Evolutionary conservation across 108 stramenopile species (phyloP), one percentile per base, ranked within the genome.

Genomic region (Fragilaria radians): DNA sequence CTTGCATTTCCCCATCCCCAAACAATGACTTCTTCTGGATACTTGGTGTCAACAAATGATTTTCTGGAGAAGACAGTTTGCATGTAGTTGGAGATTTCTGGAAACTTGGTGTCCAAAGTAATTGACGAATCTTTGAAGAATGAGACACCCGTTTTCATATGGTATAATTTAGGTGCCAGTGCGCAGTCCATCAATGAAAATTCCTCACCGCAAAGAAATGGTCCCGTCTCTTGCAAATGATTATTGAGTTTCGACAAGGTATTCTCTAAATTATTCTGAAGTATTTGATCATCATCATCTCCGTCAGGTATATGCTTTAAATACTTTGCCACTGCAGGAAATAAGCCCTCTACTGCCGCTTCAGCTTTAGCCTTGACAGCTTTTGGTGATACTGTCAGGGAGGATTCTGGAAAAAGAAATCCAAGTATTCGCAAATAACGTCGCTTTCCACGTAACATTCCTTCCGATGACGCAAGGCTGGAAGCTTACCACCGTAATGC

Each of bases 381-480:
- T 33, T 46, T 56, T 46, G 24, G 51, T 0, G 23, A 56, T 28
- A 32, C 52, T 53, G 42, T 52, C 54, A 89, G 53, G 18, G 61
- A 24, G 83, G 82, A 7, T 85, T 74, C 26, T 67, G 57, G 67
- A 92, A 92, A 64, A 88, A 92, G 61, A 83, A 92, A 52, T 88
- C 87, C 30, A 92, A 66, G 65, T 92, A 92, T 32, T 88, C 81
- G 2, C 59, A 79, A 77, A 88, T 86, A 23, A 88, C 81, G 3
- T 77, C 79, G 23, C 79, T 81, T 70, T 92, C 91, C 1, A 79
- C 78, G 60, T 92, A 92, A 45, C 82, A 83, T 69, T 92, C 91
- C 48, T 73, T 76, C 0, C 81, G 70, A 79, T 92, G 91, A n/a
- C 84, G 71, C 48, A 92, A 60, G 3, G 86, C 86, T 5, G 91